Evolutionary conservation across 179 eudicot species (phyloP), one percentile per base, ranked within the genome.

Genomic region (Pouteria campechiana): DNA sequence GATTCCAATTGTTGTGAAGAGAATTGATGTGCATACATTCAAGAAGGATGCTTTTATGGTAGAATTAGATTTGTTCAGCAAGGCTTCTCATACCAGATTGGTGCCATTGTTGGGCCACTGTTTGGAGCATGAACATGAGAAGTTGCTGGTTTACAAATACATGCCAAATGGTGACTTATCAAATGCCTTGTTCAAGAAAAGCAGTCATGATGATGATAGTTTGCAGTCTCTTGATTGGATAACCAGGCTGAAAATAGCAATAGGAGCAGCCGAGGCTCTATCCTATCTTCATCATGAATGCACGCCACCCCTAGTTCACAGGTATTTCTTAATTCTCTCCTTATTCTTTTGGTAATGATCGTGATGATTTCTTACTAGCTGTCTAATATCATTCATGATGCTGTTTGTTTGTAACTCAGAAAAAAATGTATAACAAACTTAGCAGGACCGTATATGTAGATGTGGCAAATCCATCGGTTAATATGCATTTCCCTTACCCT

Each of bases 221-320:
- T 41, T 76, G 58, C 82, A 74, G 57, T 86, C 96, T 41, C 63
- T 86, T 41, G 96, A 86, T 72, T 86, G 96, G 96, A 86, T 86
- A 17, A 82, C 96, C 10, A 76, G 96, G 52, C 55, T 69, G 48
- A 86, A 86, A 61, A 86, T 82, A 49, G 96, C 93, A 4, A 83
- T 59, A 3, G 96, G 89, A 37, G 76, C 85, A 27, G 96, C 96
- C 0, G 93, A 86, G 62, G 93, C 70, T 58, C 60, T 86, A 40
- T 48, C 69, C 6, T 86, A 78, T 65, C 69, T 86, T 14, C 96
- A 86, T 57, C 96, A 92, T 58, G 96, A 86, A 34, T 86, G 93
- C 54, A 52, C 41, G 16, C 89, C 96, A n/a, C 79, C 96, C 10
- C 68, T 76, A 48, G 96, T 83, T 37, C 96, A 86, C 57, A 74